Conservation (phyloP, 352 stramenopile species). For the Thalassiosira delicatula region DNA sequence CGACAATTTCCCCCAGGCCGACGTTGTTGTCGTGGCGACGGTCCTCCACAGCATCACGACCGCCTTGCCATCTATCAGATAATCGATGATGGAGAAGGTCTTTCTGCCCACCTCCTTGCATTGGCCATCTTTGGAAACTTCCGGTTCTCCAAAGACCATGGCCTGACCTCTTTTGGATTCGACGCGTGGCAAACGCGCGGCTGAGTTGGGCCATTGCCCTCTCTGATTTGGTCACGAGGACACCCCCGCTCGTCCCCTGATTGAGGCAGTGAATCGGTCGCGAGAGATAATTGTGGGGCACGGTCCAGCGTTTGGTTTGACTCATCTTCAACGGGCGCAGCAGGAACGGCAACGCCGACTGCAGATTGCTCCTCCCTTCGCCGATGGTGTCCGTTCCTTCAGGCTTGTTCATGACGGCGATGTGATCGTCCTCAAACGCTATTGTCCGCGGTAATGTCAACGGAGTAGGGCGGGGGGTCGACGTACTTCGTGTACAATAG, state of each 20-base stretch:
- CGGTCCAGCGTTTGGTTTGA: too few relatives aligned
- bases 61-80: constrained; percentile 38
- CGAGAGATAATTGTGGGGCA: too few relatives aligned
- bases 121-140: not conserved
- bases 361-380: constrained; percentile 48
- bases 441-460: too few relatives aligned
- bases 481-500: too few relatives aligned
- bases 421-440: constrained; percentile 37
- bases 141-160: constrained; percentile 34
- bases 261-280: constrained; percentile 60
- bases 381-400: constrained; percentile 51
- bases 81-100: constrained; percentile 22
- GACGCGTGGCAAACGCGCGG: constrained; percentile 42
- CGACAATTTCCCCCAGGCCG: constrained; percentile 3
- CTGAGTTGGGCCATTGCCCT: constrained; percentile 36
- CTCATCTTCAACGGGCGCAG: too few relatives aligned
- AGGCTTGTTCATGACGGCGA: constrained; percentile 60
- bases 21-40: not conserved
- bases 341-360: constrained; percentile 57
- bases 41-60: constrained; percentile 37
- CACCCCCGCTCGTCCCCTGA: constrained; percentile 44
- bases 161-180: constrained; percentile 54
- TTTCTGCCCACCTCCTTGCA: not conserved
- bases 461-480: too few relatives aligned
- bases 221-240: constrained; percentile 55